Base-by-base conservation (phyloP, 768 basidiomycete genomes). In the Pisolithus orientalis region DNA sequence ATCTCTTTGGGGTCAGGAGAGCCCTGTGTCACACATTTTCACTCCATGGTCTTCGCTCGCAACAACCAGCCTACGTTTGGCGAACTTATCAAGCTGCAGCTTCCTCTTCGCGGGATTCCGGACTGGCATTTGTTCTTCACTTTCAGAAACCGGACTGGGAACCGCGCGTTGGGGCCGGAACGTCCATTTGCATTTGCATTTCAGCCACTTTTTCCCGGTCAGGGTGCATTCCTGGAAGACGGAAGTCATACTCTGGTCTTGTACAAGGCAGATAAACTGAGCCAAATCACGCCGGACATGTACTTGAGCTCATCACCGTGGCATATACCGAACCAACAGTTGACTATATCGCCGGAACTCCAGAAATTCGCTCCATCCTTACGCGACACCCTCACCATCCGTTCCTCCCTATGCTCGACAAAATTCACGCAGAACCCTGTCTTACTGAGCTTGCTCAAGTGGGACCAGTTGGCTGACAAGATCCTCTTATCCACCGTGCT, bases 121-220 rank as follows among this genome's bases (percentile, higher is more conserved):
- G 77, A 82, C 39, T 94, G 90, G 82, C 95, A 97, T 64, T 70
- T 98, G 13, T 97, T 95, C 77, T 90, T 98, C 72, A 91, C 91
- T 0, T 94, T 97, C 70, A 82, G 90, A 39, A 85, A 91, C 63
- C 85, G 86, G 37, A 72, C 71, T 42, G 77, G 76, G 11, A 77
- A 81, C 46, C 78, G 79, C 42, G 65, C 68, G 14, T 61, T 66
- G 51, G 75, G 70, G 38, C 63, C 71, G 3, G 93, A 94, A 43
- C 78, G 80, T 28, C 87, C 92, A 0, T 97, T 94, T 59, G 95
- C 93, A 1, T 96, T 95, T 61, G 92, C 87, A 2, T 96, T 87
- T 65, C 82, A 95, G 43, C 95, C 94, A 0, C 75, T 98, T 5
- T 87, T 91, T 60, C 83, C 84, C 0, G 83, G 87, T 51, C 75